phyloP scores from a whole-genome alignment of 2,329 filamentous ascomycete genomes.

The Penicillium decumbens region DNA sequence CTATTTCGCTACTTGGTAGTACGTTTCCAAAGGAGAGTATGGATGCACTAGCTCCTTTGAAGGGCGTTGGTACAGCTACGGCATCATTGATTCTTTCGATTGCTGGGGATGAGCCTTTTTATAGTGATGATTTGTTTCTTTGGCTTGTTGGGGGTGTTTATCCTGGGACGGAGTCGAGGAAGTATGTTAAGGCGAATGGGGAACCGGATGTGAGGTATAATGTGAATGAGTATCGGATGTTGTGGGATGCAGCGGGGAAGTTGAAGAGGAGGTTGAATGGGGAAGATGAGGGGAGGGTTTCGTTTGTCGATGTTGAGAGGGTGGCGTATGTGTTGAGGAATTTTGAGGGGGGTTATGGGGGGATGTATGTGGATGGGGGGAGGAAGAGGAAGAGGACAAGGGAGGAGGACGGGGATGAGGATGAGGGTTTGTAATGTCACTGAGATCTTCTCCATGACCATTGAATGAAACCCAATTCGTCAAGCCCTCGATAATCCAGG shows the following conservation, averaged over 20 bases:
- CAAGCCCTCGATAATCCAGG: no score
- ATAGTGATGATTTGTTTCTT: slow-evolving; percentile 41
- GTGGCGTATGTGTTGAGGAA: background rate
- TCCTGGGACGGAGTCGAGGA: slow-evolving; percentile 14
- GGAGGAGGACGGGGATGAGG: background rate
- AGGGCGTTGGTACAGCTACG: slow-evolving; percentile 42
- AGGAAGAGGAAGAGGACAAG: background rate
- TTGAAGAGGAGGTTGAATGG: slow-evolving; percentile 25
- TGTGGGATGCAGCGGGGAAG: slow-evolving; percentile 28
- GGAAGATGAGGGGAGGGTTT: background rate
- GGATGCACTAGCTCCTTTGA: slow-evolving; percentile 33
- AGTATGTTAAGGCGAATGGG: slow-evolving; percentile 20
- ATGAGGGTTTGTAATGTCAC: no score
- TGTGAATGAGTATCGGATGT: slow-evolving; percentile 34
- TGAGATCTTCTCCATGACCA: no score
- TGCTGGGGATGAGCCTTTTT: slow-evolving; percentile 35
- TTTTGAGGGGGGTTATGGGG: background rate
- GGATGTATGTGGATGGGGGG: background rate
- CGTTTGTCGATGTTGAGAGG: background rate
- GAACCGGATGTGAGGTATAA: slow-evolving; percentile 41
- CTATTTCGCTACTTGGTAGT: slow-evolving; percentile 20
- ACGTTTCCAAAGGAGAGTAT: slow-evolving; percentile 30
- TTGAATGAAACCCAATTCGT: no score
- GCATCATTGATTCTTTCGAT: slow-evolving; percentile 42
- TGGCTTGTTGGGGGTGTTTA: slow-evolving; percentile 35